These are phyloP conservation scores for Phytophthora idaei DNA, from an alignment of 352 stramenopile species.

Conservation along the genomic window DNA sequence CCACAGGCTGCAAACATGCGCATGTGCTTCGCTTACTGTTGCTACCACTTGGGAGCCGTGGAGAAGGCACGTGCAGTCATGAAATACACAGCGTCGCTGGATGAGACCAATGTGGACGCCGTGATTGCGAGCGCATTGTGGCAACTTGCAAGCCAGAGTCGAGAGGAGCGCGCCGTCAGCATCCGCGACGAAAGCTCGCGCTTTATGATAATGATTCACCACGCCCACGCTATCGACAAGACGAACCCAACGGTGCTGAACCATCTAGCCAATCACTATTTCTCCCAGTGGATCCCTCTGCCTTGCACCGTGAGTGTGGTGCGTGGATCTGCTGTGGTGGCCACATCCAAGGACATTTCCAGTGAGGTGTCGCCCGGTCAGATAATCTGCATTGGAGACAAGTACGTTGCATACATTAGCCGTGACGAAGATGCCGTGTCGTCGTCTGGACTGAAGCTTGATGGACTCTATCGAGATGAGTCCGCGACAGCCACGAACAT, in stretches of 20 bases:
- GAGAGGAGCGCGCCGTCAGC: slow-evolving; percentile 73
- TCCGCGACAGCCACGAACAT: slow-evolving; percentile 66
- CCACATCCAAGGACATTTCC: slow-evolving; percentile 88
- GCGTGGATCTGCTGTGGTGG: slow-evolving; percentile 84
- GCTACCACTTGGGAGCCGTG: slow-evolving; percentile 93
- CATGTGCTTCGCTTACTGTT: slow-evolving; percentile 97
- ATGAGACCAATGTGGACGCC: slow-evolving; percentile 94
- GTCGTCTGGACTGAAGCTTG: slow-evolving; percentile 67
- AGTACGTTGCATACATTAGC: slow-evolving; percentile 91
- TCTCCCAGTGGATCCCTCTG: slow-evolving; percentile 96
- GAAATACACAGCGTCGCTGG: slow-evolving; percentile 81
- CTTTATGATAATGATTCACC: slow-evolving; percentile 92
- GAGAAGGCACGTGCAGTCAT: slow-evolving; percentile 88
- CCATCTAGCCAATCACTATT: slow-evolving; percentile 98
- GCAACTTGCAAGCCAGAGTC: slow-evolving; percentile 84
- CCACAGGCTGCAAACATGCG: slow-evolving; percentile 91
- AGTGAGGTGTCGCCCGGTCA: slow-evolving; percentile 90
- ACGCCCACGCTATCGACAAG: slow-evolving; percentile 91
- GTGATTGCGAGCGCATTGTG: slow-evolving; percentile 94
- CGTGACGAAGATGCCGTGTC: slow-evolving; percentile 67
- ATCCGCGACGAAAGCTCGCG: slow-evolving; percentile 89
- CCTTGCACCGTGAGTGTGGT: slow-evolving; percentile 87
- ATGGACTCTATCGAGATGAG: slow-evolving; percentile 83
- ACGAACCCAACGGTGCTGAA: slow-evolving; percentile 94
- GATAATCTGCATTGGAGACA: slow-evolving; percentile 93